phyloP scores from a whole-genome alignment of 345 rosid genomes.

The Acer negundo region DNA sequence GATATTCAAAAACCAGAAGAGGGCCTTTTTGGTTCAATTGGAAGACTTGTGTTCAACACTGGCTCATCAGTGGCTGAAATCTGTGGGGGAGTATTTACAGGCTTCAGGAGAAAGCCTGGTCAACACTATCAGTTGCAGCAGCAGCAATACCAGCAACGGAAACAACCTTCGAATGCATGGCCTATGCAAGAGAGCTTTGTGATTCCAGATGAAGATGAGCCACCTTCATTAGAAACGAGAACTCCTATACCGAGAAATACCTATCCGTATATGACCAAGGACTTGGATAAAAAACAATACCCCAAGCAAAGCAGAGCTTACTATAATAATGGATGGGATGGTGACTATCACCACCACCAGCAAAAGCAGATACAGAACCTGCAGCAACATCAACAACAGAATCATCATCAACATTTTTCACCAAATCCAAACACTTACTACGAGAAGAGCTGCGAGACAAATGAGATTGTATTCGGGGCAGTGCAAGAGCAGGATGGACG shows the following conservation, averaged over 20 bases:
- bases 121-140: slow-evolving; percentile 39
- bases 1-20: slow-evolving; percentile 67
- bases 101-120: slow-evolving; percentile 44
- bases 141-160: slow-evolving; percentile 42
- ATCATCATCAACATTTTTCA: slow-evolving; percentile 47
- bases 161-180: slow-evolving; percentile 47
- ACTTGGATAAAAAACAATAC: slow-evolving; percentile 40
- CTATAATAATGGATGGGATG: slow-evolving; percentile 46
- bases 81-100: slow-evolving; percentile 47
- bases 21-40: slow-evolving; percentile 72
- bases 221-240: slow-evolving; percentile 63
- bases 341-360: slow-evolving; percentile 45
- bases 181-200: slow-evolving; percentile 80
- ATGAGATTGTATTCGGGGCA: slow-evolving; percentile 89
- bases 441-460: slow-evolving; percentile 77
- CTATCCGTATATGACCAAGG: slow-evolving; percentile 49
- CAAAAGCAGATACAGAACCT: slow-evolving; percentile 37
- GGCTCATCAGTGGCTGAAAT: slow-evolving; percentile 69
- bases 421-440: slow-evolving; percentile 53
- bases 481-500: slow-evolving; percentile 89
- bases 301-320: slow-evolving; percentile 56
- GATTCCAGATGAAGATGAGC: slow-evolving; percentile 78
- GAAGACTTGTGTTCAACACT: slow-evolving; percentile 66
- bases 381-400: slow-evolving; percentile 44
- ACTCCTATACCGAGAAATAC: slow-evolving; percentile 49